phyloP scores from a whole-genome alignment of 129 eudicot genomes.

The Lonicera japonica region DNA sequence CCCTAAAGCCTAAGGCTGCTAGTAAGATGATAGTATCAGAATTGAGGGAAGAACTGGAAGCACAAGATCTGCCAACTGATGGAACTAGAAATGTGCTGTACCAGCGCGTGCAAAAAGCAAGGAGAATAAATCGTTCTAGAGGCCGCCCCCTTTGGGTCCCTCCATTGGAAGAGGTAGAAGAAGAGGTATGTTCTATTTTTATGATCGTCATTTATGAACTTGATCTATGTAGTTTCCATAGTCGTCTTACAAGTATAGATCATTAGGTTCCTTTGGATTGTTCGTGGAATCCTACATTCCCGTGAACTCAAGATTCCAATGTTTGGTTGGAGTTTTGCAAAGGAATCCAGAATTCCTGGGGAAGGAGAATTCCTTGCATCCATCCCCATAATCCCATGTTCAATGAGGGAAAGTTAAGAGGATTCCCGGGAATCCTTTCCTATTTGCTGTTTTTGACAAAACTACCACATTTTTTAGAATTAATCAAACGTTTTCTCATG shows the following conservation, averaged over 20 bases:
- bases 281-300: too few species aligned
- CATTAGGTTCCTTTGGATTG: neutral
- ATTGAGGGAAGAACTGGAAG: slow-evolving; percentile 89
- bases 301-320: too few species aligned
- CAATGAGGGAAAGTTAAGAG: too few species aligned
- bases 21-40: slow-evolving; percentile 94
- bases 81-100: slow-evolving; percentile 90
- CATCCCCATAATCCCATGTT: too few species aligned
- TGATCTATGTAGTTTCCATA: neutral
- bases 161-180: slow-evolving; percentile 92
- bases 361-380: too few species aligned
- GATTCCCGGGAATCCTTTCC: too few species aligned
- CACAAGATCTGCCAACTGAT: slow-evolving; percentile 90
- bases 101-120: slow-evolving; percentile 95
- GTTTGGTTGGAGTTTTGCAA: too few species aligned
- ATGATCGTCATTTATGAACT: neutral
- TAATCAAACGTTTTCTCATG: too few species aligned
- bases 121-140: slow-evolving; percentile 91
- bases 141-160: slow-evolving; percentile 97
- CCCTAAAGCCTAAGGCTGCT: slow-evolving; percentile 91
- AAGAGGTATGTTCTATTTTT: slow-evolving; percentile 51
- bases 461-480: too few species aligned
- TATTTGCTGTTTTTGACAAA: too few species aligned
- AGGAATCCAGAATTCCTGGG: too few species aligned
- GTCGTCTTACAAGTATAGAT: neutral